Evolutionary conservation across 768 basidiomycete genomes (phyloP).

Genomic region (Pisolithus microcarpus): DNA sequence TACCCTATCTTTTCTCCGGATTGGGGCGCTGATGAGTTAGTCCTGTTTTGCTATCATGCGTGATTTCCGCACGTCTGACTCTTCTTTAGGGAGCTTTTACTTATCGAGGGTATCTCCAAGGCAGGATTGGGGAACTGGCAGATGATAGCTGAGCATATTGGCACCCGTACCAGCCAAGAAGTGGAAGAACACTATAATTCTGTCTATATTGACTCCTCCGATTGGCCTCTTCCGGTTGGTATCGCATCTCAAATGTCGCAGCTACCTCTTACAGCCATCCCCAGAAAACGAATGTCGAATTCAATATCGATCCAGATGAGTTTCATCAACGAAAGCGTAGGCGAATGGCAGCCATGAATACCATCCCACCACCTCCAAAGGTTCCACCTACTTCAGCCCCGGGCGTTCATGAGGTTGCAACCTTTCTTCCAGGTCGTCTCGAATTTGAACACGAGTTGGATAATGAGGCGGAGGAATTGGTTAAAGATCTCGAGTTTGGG

Average conservation of each 20-base stretch:
- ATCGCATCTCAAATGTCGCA: conserved; percentile 5
- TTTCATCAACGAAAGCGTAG: conserved; percentile 88
- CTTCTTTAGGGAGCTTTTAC: conserved; percentile 65
- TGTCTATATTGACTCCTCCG: conserved; percentile 70
- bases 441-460: conserved; percentile 98
- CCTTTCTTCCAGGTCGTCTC: conserved; percentile 92
- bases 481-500: conserved; percentile 95
- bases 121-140: conserved; percentile 96
- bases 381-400: conserved; percentile 83
- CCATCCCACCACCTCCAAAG: conserved; percentile 52
- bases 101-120: conserved; percentile 80
- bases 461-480: conserved; percentile 91
- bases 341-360: conserved; percentile 76
- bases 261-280: conserved; percentile 1
- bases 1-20: conserved; percentile 92
- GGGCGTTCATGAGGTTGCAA: conserved; percentile 84
- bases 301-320: conserved; percentile 68
- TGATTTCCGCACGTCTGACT: conserved; percentile 1
- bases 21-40: conserved; percentile 97
- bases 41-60: conserved; percentile 6
- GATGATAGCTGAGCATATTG: conserved; percentile 91
- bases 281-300: conserved; percentile 44
- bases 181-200: conserved; percentile 83
- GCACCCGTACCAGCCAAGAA: conserved; percentile 89
- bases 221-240: conserved; percentile 79